Base-by-base conservation (phyloP, 768 basidiomycete genomes). In the Glaciozyma martinii region DNA sequence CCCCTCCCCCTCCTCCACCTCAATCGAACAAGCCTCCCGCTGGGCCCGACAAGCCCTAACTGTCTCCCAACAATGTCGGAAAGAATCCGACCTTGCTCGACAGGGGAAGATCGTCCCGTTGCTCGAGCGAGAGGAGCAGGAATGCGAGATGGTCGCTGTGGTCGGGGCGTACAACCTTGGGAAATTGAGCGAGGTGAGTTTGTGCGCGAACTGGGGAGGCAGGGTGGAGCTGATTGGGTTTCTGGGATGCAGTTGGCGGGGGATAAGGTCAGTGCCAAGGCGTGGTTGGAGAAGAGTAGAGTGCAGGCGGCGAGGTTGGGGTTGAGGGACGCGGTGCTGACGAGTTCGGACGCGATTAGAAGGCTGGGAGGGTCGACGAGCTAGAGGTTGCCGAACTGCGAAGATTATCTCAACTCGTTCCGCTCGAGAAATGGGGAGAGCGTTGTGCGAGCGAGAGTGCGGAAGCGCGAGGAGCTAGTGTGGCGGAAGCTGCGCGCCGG, bases 141-240 rank as follows among this genome's bases (percentile, higher is more conserved):
- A 70, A 46, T 71, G 69, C 66, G 69, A 71, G 46, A 30, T 65
- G 25, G 66, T 66, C 23, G 66, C 66, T 3, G 63, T 67, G 25
- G 66, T 67, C 7, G 32, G 60, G 55, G 30, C 47, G 1, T 71
- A 71, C 63, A 71, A 71, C 42, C n/a, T 67, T 18, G 69, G 69
- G 29, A 66, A 67, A 43, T 47, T 71, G 53, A 37, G 57, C 27
- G 69, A 71, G 69, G 65, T 70, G 43, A 46, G 66, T 42, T 25
- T 55, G 30, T 30, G 3, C 3, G 6, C 8, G 47, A 49, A 7
- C 47, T 49, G 25, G 27, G 52, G 9, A 9, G 18, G 30, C 18
- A 29, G 7, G n/a, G 52, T 29, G 27, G 9, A 29, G 6, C 10
- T 9, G 27, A 18, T 29, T 27, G n/a, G n/a, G n/a, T n/a, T n/a